phyloP scores from a whole-genome alignment of 257 asterid species.

The Scutellaria galericulata region DNA sequence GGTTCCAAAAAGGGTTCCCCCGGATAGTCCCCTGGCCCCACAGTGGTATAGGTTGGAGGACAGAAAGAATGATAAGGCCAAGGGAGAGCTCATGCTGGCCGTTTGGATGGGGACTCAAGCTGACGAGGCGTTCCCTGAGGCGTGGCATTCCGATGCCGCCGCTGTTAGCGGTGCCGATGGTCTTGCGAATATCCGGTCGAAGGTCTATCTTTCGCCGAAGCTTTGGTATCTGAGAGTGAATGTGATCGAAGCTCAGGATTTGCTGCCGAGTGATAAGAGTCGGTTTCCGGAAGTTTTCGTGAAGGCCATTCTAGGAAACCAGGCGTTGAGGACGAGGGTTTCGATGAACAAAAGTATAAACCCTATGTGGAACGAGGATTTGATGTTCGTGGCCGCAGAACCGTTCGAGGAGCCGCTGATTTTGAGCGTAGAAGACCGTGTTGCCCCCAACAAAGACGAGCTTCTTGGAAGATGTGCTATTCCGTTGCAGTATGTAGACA shows the following conservation, averaged over 20 bases:
- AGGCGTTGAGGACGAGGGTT: conserved; percentile 57
- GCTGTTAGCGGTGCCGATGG: conserved; percentile 65
- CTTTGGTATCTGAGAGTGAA: conserved; percentile 78
- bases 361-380: conserved; percentile 84
- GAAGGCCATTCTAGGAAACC: conserved; percentile 70
- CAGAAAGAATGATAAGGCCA: conserved; percentile 53
- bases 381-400: conserved; percentile 81
- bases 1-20: conserved; percentile 69
- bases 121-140: conserved; percentile 77
- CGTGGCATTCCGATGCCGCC: conserved; percentile 76
- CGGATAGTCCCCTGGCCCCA: conserved; percentile 74
- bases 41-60: conserved; percentile 78
- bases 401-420: conserved; percentile 75
- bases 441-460: conserved; percentile 70
- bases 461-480: conserved; percentile 64
- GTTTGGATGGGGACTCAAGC: conserved; percentile 91
- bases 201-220: conserved; percentile 75
- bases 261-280: conserved; percentile 55
- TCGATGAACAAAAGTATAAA: conserved; percentile 62
- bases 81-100: conserved; percentile 77
- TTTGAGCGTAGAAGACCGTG: conserved; percentile 71
- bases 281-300: conserved; percentile 71
- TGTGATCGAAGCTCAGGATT: conserved; percentile 76
- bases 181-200: conserved; percentile 58
- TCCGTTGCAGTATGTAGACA: conserved; percentile 58